phyloP scores from a whole-genome alignment of 192 early-diverging fungal genomes.

The Coemansia sp. region DNA sequence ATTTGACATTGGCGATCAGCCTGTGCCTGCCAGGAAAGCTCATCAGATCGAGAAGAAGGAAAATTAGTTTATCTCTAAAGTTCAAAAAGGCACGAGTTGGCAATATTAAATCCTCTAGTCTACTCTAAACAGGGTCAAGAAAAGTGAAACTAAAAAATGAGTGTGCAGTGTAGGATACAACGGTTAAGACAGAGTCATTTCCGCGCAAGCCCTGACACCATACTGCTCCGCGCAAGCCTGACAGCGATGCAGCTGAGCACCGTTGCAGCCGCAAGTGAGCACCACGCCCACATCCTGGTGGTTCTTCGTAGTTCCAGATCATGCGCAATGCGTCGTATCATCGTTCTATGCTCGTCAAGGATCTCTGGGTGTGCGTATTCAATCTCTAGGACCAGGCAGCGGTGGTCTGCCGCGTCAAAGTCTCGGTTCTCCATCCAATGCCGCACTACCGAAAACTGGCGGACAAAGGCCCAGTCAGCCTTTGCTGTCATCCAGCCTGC shows the following conservation, averaged over 20 bases:
- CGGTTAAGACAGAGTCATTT: neutral
- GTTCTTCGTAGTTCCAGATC: slow-evolving; percentile 23
- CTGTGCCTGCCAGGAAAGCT: neutral
- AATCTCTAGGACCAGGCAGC: slow-evolving; percentile 63
- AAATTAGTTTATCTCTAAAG: neutral
- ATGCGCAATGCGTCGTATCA: slow-evolving; percentile 20
- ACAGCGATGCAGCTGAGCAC: slow-evolving; percentile 29
- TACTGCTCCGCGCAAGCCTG: slow-evolving; percentile 20
- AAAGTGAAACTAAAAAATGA: neutral
- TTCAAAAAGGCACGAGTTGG: too few species aligned
- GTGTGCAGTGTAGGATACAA: too few species aligned
- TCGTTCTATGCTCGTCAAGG: slow-evolving; percentile 28
- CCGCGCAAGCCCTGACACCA: slow-evolving; percentile 8
- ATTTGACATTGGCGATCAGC: slow-evolving; percentile 43
- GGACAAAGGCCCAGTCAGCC: slow-evolving; percentile 71
- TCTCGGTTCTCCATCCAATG: slow-evolving; percentile 64
- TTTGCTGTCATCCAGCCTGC: slow-evolving; percentile 69
- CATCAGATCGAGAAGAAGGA: slow-evolving; percentile 6
- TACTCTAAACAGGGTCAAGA: too few species aligned
- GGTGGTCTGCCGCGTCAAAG: slow-evolving; percentile 70
- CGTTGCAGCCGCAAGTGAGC: slow-evolving; percentile 27
- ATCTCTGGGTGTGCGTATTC: slow-evolving; percentile 42
- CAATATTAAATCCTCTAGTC: too few species aligned
- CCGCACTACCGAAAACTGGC: slow-evolving; percentile 55
- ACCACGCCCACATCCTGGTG: slow-evolving; percentile 43